Conservation (phyloP, 2,329 filamentous ascomycete genomes). For the Claviceps digitariae region DNA sequence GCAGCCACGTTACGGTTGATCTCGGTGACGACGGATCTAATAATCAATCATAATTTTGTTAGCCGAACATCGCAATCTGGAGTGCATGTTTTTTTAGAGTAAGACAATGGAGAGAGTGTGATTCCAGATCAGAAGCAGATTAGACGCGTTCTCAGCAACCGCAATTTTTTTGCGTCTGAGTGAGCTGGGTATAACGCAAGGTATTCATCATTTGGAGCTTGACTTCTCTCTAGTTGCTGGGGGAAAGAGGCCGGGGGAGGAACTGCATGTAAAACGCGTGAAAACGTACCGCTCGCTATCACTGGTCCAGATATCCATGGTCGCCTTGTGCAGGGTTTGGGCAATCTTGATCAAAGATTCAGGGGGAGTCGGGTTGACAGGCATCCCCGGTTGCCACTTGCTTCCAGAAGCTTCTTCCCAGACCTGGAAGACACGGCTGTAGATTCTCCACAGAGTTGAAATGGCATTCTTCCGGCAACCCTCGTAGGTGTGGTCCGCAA, state of each 20-base stretch:
- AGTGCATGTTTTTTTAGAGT: neutral
- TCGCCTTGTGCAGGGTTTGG: constrained; percentile 72
- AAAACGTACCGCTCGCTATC: constrained; percentile 81
- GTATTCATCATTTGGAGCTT: constrained; percentile 62
- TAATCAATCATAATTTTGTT: neutral
- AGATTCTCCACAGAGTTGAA: constrained; percentile 84
- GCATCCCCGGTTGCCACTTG: constrained; percentile 85
- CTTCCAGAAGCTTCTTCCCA: constrained; percentile 60
- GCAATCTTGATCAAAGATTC: constrained; percentile 73
- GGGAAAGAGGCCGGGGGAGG: too few relatives aligned
- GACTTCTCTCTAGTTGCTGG: too few relatives aligned
- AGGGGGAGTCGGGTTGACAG: constrained; percentile 66
- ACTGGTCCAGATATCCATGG: constrained; percentile 73
- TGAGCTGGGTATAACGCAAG: constrained; percentile 98
- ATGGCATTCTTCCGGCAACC: constrained; percentile 87
- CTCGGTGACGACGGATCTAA: constrained; percentile 76
- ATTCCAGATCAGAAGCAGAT: constrained; percentile 24
- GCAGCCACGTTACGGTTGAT: constrained; percentile 89
- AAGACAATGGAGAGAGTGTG: constrained; percentile 8
- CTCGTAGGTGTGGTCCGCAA: constrained; percentile 82
- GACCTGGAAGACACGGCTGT: constrained; percentile 78
- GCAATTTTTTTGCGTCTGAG: constrained; percentile 77
- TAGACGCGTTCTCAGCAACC: constrained; percentile 73
- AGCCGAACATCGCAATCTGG: neutral
- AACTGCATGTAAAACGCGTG: neutral